Conservation (phyloP, 225 moss, liverwort and hornwort species). For the Bryoerythrophyllum caledonicum region DNA sequence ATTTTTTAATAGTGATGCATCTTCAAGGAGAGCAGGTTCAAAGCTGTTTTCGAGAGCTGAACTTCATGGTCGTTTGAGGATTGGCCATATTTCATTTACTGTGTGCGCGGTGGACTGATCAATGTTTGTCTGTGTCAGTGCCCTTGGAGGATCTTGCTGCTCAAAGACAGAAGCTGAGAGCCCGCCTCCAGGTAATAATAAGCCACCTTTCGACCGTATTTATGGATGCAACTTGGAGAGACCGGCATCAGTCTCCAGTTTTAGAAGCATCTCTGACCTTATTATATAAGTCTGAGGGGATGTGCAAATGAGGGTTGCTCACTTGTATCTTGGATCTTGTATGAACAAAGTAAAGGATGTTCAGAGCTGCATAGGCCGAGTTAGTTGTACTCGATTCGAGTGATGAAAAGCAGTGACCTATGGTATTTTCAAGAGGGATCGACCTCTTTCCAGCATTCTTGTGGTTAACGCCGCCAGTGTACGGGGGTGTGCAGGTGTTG, state of each 20-base stretch:
- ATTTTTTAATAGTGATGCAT: slow-evolving; percentile 8
- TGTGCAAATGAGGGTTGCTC: slow-evolving; percentile 18
- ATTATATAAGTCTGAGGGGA: neutral
- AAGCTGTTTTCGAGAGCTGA: slow-evolving; percentile 6
- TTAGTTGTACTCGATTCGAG: slow-evolving; percentile 8
- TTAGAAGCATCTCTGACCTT: neutral
- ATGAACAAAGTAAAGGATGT: slow-evolving; percentile 1
- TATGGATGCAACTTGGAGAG: neutral
- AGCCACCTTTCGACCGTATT: slow-evolving; percentile 5
- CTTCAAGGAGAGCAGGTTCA: slow-evolving; percentile 6
- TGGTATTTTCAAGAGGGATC: neutral
- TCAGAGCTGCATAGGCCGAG: slow-evolving; percentile 26
- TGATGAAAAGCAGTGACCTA: neutral
- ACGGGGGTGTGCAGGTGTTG: slow-evolving; percentile 61
- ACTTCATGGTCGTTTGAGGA: neutral
- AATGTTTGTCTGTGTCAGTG: slow-evolving; percentile 45
- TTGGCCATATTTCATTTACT: slow-evolving; percentile 6
- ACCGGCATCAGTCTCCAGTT: neutral
- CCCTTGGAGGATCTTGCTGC: slow-evolving; percentile 65
- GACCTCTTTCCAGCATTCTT: slow-evolving; percentile 13
- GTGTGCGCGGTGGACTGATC: slow-evolving; percentile 9
- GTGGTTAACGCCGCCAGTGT: slow-evolving; percentile 14
- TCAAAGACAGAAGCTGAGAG: slow-evolving; percentile 61
- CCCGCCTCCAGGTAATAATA: slow-evolving; percentile 43
- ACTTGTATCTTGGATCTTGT: slow-evolving; percentile 23